Conservation (phyloP, 495 filamentous ascomycete species). For the Podospora pseudoanserina region DNA sequence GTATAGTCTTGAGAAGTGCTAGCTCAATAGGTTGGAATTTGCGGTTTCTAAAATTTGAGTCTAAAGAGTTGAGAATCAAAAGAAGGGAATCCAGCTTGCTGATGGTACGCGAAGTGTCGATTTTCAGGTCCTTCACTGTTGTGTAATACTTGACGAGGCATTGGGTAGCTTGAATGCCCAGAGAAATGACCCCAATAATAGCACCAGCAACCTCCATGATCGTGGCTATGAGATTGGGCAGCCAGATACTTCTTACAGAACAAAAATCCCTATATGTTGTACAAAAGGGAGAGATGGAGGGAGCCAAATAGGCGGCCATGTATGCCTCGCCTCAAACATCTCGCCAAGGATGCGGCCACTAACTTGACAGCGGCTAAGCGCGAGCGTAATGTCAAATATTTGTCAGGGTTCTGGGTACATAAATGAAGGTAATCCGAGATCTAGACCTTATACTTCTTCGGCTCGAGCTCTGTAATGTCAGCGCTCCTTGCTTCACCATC, state of each 20-base stretch:
- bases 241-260: too few species aligned
- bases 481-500: constrained; percentile 76
- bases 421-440: too few species aligned
- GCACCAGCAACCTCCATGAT: not conserved
- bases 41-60: not conserved
- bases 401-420: too few species aligned
- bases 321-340: too few species aligned
- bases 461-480: constrained; percentile 66
- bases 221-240: too few species aligned
- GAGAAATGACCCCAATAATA: not conserved
- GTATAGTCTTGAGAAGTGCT: not conserved
- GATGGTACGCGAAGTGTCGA: not conserved
- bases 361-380: too few species aligned
- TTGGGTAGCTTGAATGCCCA: not conserved
- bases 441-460: constrained; percentile 50
- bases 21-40: not conserved
- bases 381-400: too few species aligned
- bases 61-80: not conserved
- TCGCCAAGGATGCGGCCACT: too few species aligned
- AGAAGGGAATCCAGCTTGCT: not conserved
- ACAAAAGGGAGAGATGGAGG: too few species aligned
- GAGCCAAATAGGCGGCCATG: too few species aligned
- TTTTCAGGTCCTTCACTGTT: not conserved
- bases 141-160: not conserved
- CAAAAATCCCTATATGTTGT: too few species aligned